Conservation (phyloP, 306 rosid species). For the Glycine tomentella region DNA sequence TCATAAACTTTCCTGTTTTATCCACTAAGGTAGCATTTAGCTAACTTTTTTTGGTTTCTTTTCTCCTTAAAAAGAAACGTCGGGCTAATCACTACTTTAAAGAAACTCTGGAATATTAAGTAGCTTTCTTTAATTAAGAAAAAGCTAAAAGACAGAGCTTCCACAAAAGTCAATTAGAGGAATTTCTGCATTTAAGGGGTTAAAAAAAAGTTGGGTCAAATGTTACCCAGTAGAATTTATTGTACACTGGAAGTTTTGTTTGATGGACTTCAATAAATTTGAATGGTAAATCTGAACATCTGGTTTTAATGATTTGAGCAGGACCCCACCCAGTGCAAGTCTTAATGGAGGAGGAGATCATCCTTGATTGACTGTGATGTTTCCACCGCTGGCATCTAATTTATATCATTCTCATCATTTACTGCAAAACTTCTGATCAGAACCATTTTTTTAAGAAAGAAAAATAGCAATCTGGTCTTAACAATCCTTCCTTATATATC, state of each 20-base stretch:
- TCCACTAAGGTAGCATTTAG: constrained; percentile 1
- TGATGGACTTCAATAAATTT: constrained; percentile 13
- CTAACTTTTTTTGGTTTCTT: background rate
- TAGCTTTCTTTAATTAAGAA: too few species aligned
- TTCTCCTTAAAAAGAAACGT: background rate
- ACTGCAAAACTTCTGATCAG: constrained; percentile 45
- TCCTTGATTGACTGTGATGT: constrained; percentile 56
- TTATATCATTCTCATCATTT: constrained; percentile 48
- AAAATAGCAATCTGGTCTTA: constrained; percentile 43
- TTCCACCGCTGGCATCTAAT: constrained; percentile 37
- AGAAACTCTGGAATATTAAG: background rate
- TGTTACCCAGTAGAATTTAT: constrained; percentile 17
- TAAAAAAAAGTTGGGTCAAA: background rate
- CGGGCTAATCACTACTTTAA: background rate
- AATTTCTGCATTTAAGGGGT: too few species aligned
- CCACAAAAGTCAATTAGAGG: too few species aligned
- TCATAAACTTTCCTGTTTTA: background rate
- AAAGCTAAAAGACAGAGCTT: too few species aligned
- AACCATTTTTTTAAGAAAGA: constrained; percentile 41
- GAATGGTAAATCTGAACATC: constrained; percentile 22
- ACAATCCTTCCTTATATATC: constrained; percentile 39
- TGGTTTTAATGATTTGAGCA: constrained; percentile 55
- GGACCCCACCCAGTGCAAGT: constrained; percentile 59
- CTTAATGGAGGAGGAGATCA: constrained; percentile 66
- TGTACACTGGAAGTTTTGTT: constrained; percentile 31